Base-by-base conservation (phyloP, 495 filamentous ascomycete genomes). In the Talaromyces wortmannii region DNA sequence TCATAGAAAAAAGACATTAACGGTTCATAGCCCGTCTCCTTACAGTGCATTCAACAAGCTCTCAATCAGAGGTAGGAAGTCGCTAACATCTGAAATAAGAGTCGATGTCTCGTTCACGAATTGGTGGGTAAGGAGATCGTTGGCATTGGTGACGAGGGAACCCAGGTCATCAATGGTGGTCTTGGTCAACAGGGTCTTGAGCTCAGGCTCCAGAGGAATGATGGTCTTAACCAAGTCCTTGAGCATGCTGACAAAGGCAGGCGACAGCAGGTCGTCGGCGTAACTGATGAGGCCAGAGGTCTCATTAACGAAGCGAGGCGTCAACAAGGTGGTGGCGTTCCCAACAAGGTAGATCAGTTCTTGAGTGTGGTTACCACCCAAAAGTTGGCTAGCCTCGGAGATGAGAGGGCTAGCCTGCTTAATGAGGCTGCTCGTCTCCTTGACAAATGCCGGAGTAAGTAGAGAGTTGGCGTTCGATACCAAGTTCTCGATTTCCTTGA, bases 101-200 rank as follows among this genome's bases (percentile, higher is more conserved):
- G 57, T 48, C 1, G 53, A 45, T 0, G 65, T 67, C 59, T 75
- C 64, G 48, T 74, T 67, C 12, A 77, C 73, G 52, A 78, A 76
- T 45, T 70, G 60, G 29, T 52, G 54, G 2, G 70, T 74, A 10
- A 78, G 52, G 2, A 78, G 64, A 23, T 62, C 57, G 42, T 73
- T 67, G 29, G 74, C 73, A 43, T 78, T 77, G 1, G 61, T 61
- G 44, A 77, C 62, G 13, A 78, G 66, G 12, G 63, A 63, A 29
- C 66, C 51, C 3, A 76, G 59, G n/a, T 67, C 67, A 8, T 64
- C 58, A 51, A 78, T 65, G 6, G 61, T 67, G 6, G 63, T 57
- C n/a, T 63, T 54, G 6, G 62, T 72, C 7, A 78, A 57, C 7
- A 78, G 56, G 3, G 63, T 64, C 57, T 67, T 59, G 29, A 68